These are phyloP conservation scores for Backusella mclennaniae DNA, from an alignment of 192 early-diverging fungal genomes.

Conservation along the genomic window DNA sequence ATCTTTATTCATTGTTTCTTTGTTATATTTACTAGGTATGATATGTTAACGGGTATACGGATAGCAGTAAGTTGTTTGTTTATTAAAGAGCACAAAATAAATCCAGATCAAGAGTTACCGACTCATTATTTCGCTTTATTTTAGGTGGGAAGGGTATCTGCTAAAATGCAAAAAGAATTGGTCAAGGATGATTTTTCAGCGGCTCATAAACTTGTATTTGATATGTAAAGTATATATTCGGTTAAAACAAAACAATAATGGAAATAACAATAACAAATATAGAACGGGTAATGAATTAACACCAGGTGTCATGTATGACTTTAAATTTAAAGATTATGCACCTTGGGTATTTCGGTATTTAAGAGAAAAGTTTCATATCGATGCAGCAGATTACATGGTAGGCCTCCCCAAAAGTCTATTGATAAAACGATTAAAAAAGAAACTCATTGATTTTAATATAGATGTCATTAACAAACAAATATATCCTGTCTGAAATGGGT, in stretches of 20 bases:
- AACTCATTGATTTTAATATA: constrained; percentile 19
- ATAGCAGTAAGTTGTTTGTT: constrained; percentile 50
- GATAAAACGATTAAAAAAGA: neutral
- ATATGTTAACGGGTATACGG: constrained; percentile 95
- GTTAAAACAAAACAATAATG: neutral
- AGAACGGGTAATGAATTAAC: constrained; percentile 91
- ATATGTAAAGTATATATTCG: constrained; percentile 59
- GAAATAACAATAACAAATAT: neutral
- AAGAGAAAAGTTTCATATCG: constrained; percentile 83
- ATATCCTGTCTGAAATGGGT: constrained; percentile 91
- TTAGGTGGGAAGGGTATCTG: constrained; percentile 68
- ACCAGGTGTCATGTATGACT: constrained; percentile 91
- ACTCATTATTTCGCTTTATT: neutral
- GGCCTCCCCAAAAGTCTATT: constrained; percentile 21
- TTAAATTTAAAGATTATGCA: constrained; percentile 99
- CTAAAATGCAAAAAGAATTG: constrained; percentile 77
- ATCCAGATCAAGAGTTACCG: neutral
- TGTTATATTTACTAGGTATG: constrained; percentile 66
- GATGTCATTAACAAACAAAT: constrained; percentile 93
- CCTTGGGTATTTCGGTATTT: constrained; percentile 95
- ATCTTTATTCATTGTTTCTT: neutral
- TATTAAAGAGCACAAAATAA: neutral
- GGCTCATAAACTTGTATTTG: constrained; percentile 93
- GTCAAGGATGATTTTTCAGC: constrained; percentile 77
- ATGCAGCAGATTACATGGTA: constrained; percentile 91